phyloP scores from a whole-genome alignment of 495 filamentous ascomycete genomes.

The Penicillium salamii region DNA sequence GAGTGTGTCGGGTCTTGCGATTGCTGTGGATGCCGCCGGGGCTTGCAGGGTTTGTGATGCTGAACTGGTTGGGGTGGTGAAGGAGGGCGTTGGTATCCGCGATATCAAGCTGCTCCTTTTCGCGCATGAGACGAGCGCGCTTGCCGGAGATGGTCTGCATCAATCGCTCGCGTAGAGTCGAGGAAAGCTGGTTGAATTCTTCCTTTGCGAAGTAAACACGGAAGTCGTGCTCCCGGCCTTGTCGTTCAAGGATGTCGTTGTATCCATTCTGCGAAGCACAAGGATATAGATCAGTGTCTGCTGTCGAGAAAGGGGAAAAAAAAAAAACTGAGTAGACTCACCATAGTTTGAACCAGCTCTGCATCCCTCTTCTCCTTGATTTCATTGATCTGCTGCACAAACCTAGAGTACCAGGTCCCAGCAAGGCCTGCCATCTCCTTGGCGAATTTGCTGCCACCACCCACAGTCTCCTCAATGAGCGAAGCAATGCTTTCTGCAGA shows the following conservation, averaged over 20 bases:
- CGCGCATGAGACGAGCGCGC: constrained; percentile 71
- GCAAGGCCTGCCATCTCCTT: constrained; percentile 62
- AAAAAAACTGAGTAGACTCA: constrained; percentile 41
- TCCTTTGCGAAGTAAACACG: constrained; percentile 71
- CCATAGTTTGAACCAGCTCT: constrained; percentile 69
- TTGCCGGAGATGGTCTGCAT: constrained; percentile 73
- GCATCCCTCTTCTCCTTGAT: constrained; percentile 80
- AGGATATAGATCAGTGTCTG: no score
- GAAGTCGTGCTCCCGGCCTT: constrained; percentile 41
- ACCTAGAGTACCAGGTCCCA: constrained; percentile 77
- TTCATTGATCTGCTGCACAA: constrained; percentile 81
- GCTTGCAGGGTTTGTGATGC: constrained; percentile 73
- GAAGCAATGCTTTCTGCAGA: constrained; percentile 62
- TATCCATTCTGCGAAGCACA: constrained; percentile 43
- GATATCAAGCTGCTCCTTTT: constrained; percentile 88
- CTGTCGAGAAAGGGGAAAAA: no score
- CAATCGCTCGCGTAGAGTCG: constrained; percentile 80
- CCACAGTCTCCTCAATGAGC: constrained; percentile 59
- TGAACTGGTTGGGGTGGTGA: constrained; percentile 89
- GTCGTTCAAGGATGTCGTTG: constrained; percentile 38
- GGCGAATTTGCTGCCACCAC: constrained; percentile 46
- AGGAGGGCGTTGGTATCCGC: constrained; percentile 83
- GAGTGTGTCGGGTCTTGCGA: constrained; percentile 78
- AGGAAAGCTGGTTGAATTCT: constrained; percentile 74
- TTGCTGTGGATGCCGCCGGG: constrained; percentile 78